Conservation (phyloP, 164 flowering plant genomes). For the Berberis thunbergii region DNA sequence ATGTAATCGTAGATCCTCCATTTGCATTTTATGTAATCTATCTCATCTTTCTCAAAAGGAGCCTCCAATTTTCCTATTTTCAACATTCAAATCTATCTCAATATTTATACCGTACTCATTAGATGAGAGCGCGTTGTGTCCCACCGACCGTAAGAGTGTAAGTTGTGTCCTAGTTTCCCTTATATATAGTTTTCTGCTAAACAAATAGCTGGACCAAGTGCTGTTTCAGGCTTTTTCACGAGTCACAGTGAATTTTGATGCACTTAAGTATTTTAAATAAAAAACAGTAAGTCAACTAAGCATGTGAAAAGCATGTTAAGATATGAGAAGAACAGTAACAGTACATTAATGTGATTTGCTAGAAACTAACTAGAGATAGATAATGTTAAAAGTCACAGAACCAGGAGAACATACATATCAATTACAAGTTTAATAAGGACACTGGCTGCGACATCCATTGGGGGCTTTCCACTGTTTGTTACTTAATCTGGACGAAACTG, state of each 20-base stretch:
- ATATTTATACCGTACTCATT: too few species aligned
- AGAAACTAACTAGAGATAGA: not conserved
- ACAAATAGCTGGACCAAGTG: not conserved
- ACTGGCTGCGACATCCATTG: constrained; percentile 94
- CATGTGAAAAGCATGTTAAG: not conserved
- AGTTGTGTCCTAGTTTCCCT: not conserved
- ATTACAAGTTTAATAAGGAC: constrained; percentile 95
- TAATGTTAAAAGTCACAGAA: constrained; percentile 3
- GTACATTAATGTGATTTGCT: not conserved
- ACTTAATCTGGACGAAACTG: constrained; percentile 64
- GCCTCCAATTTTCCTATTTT: too few species aligned
- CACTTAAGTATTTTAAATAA: not conserved
- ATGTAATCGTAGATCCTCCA: too few species aligned
- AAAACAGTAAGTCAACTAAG: not conserved
- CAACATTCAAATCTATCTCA: too few species aligned
- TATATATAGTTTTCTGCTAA: not conserved
- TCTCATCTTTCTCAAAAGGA: too few species aligned
- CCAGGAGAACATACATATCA: constrained; percentile 76
- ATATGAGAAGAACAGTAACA: not conserved
- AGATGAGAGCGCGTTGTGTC: too few species aligned
- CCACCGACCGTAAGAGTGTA: too few species aligned
- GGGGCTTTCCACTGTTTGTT: constrained; percentile 65
- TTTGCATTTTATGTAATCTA: too few species aligned
- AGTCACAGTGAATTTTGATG: too few species aligned
- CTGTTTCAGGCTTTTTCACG: not conserved